These are phyloP conservation scores for Dunaliella primolecta DNA, from an alignment of 139 green algal genomes.

Conservation along the genomic window DNA sequence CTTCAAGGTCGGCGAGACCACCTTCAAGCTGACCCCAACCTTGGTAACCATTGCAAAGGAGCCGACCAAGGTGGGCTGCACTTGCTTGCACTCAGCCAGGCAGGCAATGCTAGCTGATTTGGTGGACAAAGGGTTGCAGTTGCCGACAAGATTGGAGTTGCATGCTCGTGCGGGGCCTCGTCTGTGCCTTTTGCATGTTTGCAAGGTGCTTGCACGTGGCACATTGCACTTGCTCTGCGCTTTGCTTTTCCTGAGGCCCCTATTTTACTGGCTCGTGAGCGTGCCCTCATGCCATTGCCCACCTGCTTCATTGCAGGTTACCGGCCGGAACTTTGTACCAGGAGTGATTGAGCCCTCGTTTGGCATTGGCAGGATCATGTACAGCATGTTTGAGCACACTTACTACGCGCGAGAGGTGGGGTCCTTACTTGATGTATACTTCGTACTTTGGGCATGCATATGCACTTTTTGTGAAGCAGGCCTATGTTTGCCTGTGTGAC, in stretches of 20 bases:
- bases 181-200: too few species aligned
- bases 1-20: conserved; percentile 18
- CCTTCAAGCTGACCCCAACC: conserved; percentile 36
- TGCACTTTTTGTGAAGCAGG: too few species aligned
- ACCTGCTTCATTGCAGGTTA: conserved; percentile 16
- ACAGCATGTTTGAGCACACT: conserved; percentile 97
- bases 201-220: too few species aligned
- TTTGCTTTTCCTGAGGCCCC: too few species aligned
- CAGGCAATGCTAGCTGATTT: background rate
- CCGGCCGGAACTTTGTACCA: conserved; percentile 79
- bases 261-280: too few species aligned
- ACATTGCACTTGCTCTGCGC: too few species aligned
- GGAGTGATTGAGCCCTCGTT: conserved; percentile 98
- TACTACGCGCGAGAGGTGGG: conserved; percentile 81
- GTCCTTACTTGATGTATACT: background rate
- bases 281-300: too few species aligned
- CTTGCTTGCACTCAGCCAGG: background rate
- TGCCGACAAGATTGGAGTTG: too few species aligned
- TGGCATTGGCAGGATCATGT: conserved; percentile 97
- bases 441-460: background rate
- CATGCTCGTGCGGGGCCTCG: too few species aligned
- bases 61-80: conserved; percentile 47
- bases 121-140: too few species aligned
- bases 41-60: conserved; percentile 76
- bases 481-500: too few species aligned